Evolutionary conservation across 2,329 filamentous ascomycete species (phyloP), one percentile per base, ranked within the genome.

Genomic region (Thyridium curvatum): DNA sequence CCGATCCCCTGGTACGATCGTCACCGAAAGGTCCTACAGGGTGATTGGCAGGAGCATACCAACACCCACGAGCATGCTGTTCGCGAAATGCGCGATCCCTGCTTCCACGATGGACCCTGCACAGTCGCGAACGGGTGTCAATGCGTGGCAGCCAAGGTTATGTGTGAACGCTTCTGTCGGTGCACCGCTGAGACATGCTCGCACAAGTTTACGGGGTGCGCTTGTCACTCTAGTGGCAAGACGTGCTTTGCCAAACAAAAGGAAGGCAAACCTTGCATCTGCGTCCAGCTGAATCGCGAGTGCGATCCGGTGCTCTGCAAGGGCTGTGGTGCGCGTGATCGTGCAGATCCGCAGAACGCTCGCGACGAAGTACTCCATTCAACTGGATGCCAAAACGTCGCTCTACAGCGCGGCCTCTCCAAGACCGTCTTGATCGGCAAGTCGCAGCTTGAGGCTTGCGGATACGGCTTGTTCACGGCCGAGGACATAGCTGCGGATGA

Each of bases 301-400:
- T 94, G 87, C 52, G 87, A 93, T 50, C 79, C 86, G 2, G 78
- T 84, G 42, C 67, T 91, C 12, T 94, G 87, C 52, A 71, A 71
- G 13, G 69, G 66, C 8, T 93, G 87, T 49, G 86, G 86, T 18
- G 84, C 82, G 0, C 54, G 66, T 10, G 77, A 86, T 42, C 72
- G 84, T 3, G 73, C 86, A 3, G 79, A 90, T 51, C 84, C 83
- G 0, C 60, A 68, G n/a, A 82, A 86, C 48, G 72, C 74, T 6
- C 69, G 82, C 37, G 65, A 82, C 34, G 71, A 79, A 12, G 59
- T 62, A 2, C 56, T 84, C 4, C 68, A 77, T 43, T 56, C 68
- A 3, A 71, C 66, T 1, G 77, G 76, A 4, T 94, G 87, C 53
- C 75, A 80, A 45, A 93, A 93, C 50, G 82, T 84, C 26, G 64